Conservation (phyloP, 805 yeast species). For the Pichia exigua region DNA sequence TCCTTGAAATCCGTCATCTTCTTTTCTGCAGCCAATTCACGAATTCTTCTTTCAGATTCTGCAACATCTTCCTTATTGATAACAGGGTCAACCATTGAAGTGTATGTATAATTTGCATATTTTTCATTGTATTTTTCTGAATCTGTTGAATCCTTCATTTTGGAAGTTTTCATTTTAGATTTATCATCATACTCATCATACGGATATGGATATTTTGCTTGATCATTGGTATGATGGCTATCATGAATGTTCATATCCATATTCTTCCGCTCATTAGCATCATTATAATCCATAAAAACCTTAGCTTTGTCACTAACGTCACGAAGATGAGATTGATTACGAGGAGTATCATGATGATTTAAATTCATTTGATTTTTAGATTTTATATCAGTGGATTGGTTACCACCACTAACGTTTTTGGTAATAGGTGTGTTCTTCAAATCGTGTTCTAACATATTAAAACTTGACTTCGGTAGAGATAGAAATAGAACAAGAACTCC, state of each 20-base stretch:
- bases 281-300: neutral
- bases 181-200: neutral
- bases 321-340: constrained; percentile 6
- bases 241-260: neutral
- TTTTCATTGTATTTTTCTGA: neutral
- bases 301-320: constrained; percentile 6
- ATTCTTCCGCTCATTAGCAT: neutral
- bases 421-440: neutral
- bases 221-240: neutral
- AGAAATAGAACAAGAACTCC: neutral
- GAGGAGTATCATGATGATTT: constrained; percentile 4
- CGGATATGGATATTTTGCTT: neutral
- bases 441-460: neutral
- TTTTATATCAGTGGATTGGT: neutral
- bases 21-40: neutral
- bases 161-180: neutral
- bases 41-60: constrained; percentile 3
- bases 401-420: neutral
- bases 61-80: constrained; percentile 15
- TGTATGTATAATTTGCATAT: constrained; percentile 17
- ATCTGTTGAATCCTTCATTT: neutral
- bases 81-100: constrained; percentile 25
- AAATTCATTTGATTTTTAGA: neutral
- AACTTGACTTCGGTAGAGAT: neutral
- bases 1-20: neutral